phyloP scores from a whole-genome alignment of 192 early-diverging fungal genomes.

The Coemansia sp. region DNA sequence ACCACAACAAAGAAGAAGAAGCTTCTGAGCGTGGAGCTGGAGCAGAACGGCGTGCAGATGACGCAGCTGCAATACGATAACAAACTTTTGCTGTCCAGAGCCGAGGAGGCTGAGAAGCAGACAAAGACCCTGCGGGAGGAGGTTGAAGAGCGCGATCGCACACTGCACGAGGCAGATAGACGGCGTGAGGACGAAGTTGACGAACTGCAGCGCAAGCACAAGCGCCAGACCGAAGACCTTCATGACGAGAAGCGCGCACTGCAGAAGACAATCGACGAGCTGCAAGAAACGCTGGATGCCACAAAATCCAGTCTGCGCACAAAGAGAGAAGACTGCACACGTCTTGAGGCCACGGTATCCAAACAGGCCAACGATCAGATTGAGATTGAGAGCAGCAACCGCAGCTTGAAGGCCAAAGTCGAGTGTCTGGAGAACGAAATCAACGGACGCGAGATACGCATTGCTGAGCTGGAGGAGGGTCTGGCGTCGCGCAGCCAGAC shows the following conservation, averaged over 20 bases:
- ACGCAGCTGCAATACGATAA: conserved; percentile 49
- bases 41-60: conserved; percentile 51
- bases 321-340: conserved; percentile 36
- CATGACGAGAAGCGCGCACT: conserved; percentile 56
- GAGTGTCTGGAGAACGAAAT: conserved; percentile 38
- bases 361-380: conserved; percentile 46
- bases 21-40: conserved; percentile 55
- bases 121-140: conserved; percentile 15
- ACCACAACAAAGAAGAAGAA: conserved; percentile 55
- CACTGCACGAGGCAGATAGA: conserved; percentile 22
- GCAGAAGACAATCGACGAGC: conserved; percentile 22
- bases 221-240: conserved; percentile 22
- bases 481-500: conserved; percentile 38
- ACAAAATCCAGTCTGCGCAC: conserved; percentile 24
- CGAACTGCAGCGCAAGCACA: conserved; percentile 36
- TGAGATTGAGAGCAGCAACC: conserved; percentile 46
- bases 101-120: conserved; percentile 31
- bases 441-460: conserved; percentile 53
- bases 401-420: conserved; percentile 34
- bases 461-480: conserved; percentile 51
- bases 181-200: conserved; percentile 30
- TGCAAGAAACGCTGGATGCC: conserved; percentile 35
- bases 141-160: conserved; percentile 11
- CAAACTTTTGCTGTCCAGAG: conserved; percentile 28
- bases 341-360: conserved; percentile 40